Base-by-base conservation (phyloP, 768 basidiomycete genomes). In the Rhodotorula taiwanensis region DNA sequence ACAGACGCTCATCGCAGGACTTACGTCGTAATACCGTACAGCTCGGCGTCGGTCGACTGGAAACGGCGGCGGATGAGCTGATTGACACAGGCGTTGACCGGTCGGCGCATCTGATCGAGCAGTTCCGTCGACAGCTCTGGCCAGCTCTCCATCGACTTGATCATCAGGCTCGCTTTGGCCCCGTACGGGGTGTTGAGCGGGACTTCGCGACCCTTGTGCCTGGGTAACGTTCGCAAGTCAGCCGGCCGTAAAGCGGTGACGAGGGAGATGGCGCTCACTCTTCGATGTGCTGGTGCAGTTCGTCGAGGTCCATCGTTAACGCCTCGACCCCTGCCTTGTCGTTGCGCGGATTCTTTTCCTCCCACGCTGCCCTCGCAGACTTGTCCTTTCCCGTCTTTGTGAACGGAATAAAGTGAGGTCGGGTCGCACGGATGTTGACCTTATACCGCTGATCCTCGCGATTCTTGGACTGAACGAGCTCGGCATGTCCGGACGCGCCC, bases 181-280 rank as follows among this genome's bases (percentile, higher is more conserved):
- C 70, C 69, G 57, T 76, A 79, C 1, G 79, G 79, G 6, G 77
- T 74, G 63, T 78, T 78, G 25, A 74, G 71, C 13, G 78, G 78
- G 0, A 78, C 70, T 55, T 80, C 79, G 39, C 78, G 72, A 3
- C 76, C 76, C 33, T 77, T 75, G 14, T 75, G 76, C 25, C 79
- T 79, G 58, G 9, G 39, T n/a, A n/a, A 31, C 39, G 39, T 10
- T 44, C 43, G 11, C 8, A 23, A 7, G 43, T 16, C 16, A 44
- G 13, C 8, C 43, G 43, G 13, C 43, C 15, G 43, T 41, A 10
- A 8, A 31, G 10, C n/a, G n/a, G 34, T 27, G 30, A 11, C 23
- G 43, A 44, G 15, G 11, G 43, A 23, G n/a, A 23, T 21, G 39
- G 5, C 27, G 36, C 59, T 5, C 34, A 64, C 62, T n/a, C 3